Conservation (phyloP, 169 alveolate genomes). For the Eimeria necatrix region DNA sequence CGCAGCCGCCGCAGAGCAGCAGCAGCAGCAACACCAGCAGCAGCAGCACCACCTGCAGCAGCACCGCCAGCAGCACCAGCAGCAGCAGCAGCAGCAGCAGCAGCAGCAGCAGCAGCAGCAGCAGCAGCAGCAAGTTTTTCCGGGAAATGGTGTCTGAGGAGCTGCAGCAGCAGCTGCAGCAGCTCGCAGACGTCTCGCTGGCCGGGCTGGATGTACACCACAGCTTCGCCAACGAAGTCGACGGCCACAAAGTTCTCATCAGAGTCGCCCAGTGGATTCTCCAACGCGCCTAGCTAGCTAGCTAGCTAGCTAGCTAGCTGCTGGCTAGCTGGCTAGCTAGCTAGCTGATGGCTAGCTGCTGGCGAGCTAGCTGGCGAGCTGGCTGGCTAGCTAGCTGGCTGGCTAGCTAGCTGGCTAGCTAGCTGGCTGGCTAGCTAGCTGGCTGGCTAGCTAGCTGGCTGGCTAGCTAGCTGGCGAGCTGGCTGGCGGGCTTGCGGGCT, state of each 20-base stretch:
- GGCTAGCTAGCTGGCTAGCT: no score
- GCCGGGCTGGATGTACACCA: conserved; percentile 57
- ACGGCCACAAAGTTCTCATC: neutral
- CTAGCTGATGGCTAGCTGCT: no score
- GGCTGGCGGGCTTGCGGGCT: no score
- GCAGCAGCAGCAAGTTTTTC: neutral
- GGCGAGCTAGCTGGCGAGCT: no score
- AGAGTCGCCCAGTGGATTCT: conserved; percentile 48
- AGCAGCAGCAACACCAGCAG: neutral
- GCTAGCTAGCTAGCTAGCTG: no score
- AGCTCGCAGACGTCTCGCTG: conserved; percentile 37
- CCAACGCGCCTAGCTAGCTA: conserved; percentile 27
- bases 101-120: neutral
- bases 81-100: neutral
- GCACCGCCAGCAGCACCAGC: neutral
- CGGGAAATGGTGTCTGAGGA: neutral
- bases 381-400: no score
- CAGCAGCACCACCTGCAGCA: neutral
- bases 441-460: no score
- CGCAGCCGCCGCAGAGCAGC: neutral
- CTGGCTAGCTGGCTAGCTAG: no score
- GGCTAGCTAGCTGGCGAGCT: no score
- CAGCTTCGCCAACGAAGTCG: conserved; percentile 45
- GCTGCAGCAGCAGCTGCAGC: conserved; percentile 9
- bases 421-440: no score